Conservation (phyloP, 2,329 filamentous ascomycete genomes). For the Colletotrichum horii region DNA sequence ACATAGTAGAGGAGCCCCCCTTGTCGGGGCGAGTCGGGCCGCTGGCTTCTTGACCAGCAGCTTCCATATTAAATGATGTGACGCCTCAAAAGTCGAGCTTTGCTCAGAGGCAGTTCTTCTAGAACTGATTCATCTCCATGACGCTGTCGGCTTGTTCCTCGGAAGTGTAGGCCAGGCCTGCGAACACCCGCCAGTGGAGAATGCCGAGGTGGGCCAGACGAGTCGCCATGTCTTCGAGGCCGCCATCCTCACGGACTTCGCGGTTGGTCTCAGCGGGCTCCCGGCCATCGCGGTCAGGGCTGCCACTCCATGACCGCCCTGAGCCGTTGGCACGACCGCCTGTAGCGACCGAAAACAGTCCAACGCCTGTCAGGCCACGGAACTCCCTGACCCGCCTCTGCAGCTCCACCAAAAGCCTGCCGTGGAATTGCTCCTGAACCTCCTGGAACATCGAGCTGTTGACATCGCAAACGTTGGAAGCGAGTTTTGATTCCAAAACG, state of each 20-base stretch:
- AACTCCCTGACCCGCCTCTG: conserved; percentile 57
- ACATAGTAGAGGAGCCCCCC: conserved; percentile 16
- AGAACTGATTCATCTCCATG: conserved; percentile 32
- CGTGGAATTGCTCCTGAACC: conserved; percentile 54
- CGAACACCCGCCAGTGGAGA: conserved; percentile 91
- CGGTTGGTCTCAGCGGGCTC: conserved; percentile 34
- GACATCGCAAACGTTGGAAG: conserved; percentile 47
- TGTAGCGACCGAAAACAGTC: conserved; percentile 61
- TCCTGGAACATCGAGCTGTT: conserved; percentile 50
- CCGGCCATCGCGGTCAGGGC: conserved; percentile 30
- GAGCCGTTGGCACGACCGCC: conserved; percentile 50
- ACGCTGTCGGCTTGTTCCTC: conserved; percentile 40
- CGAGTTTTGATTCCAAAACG: conserved; percentile 55
- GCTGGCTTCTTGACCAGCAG: background rate
- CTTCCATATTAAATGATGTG: background rate
- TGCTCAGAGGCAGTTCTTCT: background rate
- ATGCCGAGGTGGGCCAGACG: conserved; percentile 83
- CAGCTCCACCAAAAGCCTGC: conserved; percentile 53
- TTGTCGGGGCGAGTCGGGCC: background rate
- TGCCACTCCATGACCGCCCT: conserved; percentile 38
- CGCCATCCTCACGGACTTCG: conserved; percentile 56
- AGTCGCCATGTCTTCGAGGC: conserved; percentile 72
- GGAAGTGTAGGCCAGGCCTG: conserved; percentile 70
- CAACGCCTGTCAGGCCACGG: conserved; percentile 56
- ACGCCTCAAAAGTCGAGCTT: background rate